These are phyloP conservation scores for Avicennia marina DNA, from an alignment of 257 asterid genomes.

Conservation along the genomic window DNA sequence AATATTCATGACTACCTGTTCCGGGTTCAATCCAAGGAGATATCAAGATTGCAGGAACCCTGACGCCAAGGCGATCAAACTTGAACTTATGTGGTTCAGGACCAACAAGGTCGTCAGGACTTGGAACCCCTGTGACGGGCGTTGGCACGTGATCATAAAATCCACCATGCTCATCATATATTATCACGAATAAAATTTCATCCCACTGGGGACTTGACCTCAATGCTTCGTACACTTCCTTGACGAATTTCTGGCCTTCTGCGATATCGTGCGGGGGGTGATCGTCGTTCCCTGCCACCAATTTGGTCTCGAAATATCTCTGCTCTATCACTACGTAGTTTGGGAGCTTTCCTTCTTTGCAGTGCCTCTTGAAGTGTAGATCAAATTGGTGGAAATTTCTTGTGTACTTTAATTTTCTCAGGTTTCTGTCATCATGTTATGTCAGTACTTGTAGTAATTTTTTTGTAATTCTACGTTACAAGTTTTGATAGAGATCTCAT, in stretches of 20 bases:
- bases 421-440: too few species aligned
- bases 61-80: slow-evolving; percentile 59
- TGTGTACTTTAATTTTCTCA: slow-evolving; percentile 55
- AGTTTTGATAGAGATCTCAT: too few species aligned
- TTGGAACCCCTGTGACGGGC: slow-evolving; percentile 62
- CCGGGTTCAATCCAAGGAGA: slow-evolving; percentile 80
- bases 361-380: slow-evolving; percentile 51
- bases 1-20: too few species aligned
- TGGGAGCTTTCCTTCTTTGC: slow-evolving; percentile 65
- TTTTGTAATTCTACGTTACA: too few species aligned
- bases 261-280: slow-evolving; percentile 69
- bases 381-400: slow-evolving; percentile 58
- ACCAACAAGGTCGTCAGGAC: slow-evolving; percentile 60
- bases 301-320: slow-evolving; percentile 47
- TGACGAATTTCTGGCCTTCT: slow-evolving; percentile 66
- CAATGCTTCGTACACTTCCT: slow-evolving; percentile 59
- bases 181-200: slow-evolving; percentile 46
- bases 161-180: slow-evolving; percentile 78
- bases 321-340: slow-evolving; percentile 70
- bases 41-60: slow-evolving; percentile 64
- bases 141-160: slow-evolving; percentile 71
- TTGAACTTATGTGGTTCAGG: slow-evolving; percentile 53
- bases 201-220: slow-evolving; percentile 86
- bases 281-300: slow-evolving; percentile 65
- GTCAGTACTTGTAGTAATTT: too few species aligned